Evolutionary conservation across 768 basidiomycete species (phyloP).

Genomic region (Obba rivulosa): DNA sequence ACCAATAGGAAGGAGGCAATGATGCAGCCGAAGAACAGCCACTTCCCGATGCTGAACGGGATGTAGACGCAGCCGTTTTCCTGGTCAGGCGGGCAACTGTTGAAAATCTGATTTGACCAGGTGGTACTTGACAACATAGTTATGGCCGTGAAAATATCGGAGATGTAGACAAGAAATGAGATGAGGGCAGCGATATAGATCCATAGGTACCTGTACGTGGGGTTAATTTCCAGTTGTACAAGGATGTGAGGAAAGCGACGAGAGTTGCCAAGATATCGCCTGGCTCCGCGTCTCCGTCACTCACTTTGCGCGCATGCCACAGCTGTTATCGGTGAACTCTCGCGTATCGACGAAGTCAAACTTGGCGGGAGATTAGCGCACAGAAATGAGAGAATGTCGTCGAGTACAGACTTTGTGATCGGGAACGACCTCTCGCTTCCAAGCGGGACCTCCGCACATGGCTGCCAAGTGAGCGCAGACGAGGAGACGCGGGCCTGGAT

Average conservation of each 20-base stretch:
- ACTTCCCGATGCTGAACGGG: constrained; percentile 85
- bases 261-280: not conserved
- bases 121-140: constrained; percentile 90
- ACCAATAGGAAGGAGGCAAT: constrained; percentile 96
- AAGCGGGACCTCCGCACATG: constrained; percentile 76
- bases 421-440: constrained; percentile 96
- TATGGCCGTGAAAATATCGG: constrained; percentile 95
- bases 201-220: constrained; percentile 74
- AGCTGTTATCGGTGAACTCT: constrained; percentile 88
- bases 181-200: constrained; percentile 91
- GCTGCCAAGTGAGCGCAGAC: constrained; percentile 18
- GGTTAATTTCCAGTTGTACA: constrained; percentile 1
- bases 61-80: constrained; percentile 72
- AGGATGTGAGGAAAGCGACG: no score
- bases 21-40: constrained; percentile 98
- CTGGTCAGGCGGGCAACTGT: constrained; percentile 53
- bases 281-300: constrained; percentile 3
- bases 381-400: not conserved
- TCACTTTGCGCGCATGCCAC: constrained; percentile 82
- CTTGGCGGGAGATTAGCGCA: not conserved
- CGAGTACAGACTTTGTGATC: constrained; percentile 82
- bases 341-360: constrained; percentile 87
- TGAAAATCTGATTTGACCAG: constrained; percentile 92
- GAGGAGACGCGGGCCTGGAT: constrained; percentile 7
- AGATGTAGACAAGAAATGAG: constrained; percentile 92